Conservation (phyloP, 768 basidiomycete genomes). For the Pulveroboletus sp. region DNA sequence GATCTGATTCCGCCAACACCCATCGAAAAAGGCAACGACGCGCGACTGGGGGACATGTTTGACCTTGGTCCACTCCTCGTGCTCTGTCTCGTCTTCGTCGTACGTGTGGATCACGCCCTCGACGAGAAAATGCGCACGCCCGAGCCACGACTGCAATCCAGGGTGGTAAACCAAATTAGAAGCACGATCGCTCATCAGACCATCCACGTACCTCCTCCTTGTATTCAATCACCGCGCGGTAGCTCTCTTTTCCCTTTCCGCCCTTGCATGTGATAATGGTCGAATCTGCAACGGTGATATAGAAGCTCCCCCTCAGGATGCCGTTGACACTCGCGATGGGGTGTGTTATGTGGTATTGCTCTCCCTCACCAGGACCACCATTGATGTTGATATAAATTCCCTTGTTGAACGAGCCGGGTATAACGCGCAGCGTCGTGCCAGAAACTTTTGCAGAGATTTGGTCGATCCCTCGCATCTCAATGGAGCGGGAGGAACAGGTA, state of each 20-base stretch:
- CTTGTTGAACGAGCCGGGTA: constrained; percentile 81
- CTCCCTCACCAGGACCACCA: constrained; percentile 72
- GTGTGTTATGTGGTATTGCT: constrained; percentile 85
- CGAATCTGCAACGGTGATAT: constrained; percentile 80
- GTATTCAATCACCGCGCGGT: constrained; percentile 87
- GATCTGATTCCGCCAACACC: constrained; percentile 82
- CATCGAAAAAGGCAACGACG: constrained; percentile 81
- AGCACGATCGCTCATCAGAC: neutral
- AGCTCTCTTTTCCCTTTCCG: constrained; percentile 55
- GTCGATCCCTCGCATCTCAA: constrained; percentile 80
- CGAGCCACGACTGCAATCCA: constrained; percentile 73
- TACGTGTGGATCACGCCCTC: constrained; percentile 92
- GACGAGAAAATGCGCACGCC: constrained; percentile 76
- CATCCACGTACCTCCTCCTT: constrained; percentile 80
- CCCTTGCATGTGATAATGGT: constrained; percentile 81
- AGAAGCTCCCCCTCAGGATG: constrained; percentile 86
- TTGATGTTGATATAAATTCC: constrained; percentile 83
- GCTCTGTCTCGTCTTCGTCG: constrained; percentile 56
- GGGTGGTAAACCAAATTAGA: neutral
- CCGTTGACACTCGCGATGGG: constrained; percentile 91
- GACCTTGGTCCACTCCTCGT: constrained; percentile 76
- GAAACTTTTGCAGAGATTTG: constrained; percentile 93
- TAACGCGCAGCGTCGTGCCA: constrained; percentile 79
- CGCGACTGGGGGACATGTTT: constrained; percentile 85
- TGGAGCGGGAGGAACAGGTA: constrained; percentile 64